Evolutionary conservation across 257 asterid species (phyloP), one percentile per base, ranked within the genome.

Genomic region (Parsonsia alboflavescens): DNA sequence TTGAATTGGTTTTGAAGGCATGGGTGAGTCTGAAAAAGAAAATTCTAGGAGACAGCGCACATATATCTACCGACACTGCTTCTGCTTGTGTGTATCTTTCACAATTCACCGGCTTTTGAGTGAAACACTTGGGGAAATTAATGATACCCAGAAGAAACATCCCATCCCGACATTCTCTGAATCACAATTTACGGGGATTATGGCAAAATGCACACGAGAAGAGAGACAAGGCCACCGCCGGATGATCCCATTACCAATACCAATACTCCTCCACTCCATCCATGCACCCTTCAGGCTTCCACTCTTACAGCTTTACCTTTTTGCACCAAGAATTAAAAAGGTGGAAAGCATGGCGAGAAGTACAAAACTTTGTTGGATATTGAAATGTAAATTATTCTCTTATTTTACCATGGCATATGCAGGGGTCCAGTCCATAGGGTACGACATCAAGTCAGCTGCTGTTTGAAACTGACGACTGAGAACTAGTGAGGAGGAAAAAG

Each of bases 231-330:
- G 75, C 36, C 66, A 36, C 52, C 75, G 65, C 19, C 66, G 5
- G 52, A 71, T 71, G 52, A 71, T 71, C 75, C 75, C 65, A 71
- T 52, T 50, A 52, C 11, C 65, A 8, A 71, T 71, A 53, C 62
- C 39, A 33, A 33, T 33, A 33, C 39, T 1, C 2, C 39, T 33
- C 39, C n/a, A n/a, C n/a, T 22, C 42, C 11, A 12, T 6, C 1
- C 19, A 11, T 16, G 39, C 39, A 33, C 39, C 39, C 39, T 33
- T 33, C 39, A 33, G 39, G 39, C 39, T 22, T n/a, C 33, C 0
- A n/a, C 30, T 22, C 63, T 9, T 57, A 24, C 7, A 54, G 0
- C 62, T 56, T 56, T 2, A 17, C 58, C 10, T 17, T 22, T 36
- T 64, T 21, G 36, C 5, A 16, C 7, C 39, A 19, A 36, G 58